Evolutionary conservation across 495 filamentous ascomycete species (phyloP), one percentile per base, ranked within the genome.

Genomic region (Aspergillus nidulans): DNA sequence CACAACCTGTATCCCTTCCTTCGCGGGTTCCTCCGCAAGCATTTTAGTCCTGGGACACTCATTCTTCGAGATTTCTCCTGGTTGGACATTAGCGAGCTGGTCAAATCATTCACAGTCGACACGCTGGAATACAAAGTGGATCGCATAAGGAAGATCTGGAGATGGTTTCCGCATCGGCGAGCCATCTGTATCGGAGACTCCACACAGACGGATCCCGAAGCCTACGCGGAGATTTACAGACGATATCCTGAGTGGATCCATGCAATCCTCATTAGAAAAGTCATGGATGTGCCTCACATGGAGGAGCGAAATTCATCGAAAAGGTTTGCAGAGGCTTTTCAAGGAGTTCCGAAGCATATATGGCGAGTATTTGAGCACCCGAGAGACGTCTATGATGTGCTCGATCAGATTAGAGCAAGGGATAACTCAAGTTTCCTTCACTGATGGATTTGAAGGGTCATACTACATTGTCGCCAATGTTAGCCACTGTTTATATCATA

Each of bases 1-100:
- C 96, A 97, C 75, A 96, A 95, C 58, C 81, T 97, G 3, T 96
- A 96, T 68, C 84, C 88, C 2, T 95, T 95, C 73, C 81, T 97
- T n/a, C 82, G 77, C 55, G 61, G 73, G 0, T 77, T 97, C 76
- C 71, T 89, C 0, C 71, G 85, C 50, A 60, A 74, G 15, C 67
- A 90, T 67, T 97, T 86, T 66, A 85, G 81, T 0, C 82, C 79
- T 1, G 92, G 92, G 19, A 90, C 90, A 24, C 72, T 95, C 51
- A 80, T 96, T 16, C 81, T 97, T 16, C 86, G 92, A 30, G 90
- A 96, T 55, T 83, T 88, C 21, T 87, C 81, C n/a, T 95, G 87
- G 90, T 83, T 89, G 84, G 90, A 91, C 47, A 71, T 96, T 3
- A 77, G 84, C 28, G 73, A 89, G n/a, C 75, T 97, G 53, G 78